phyloP scores from a whole-genome alignment of 805 yeast genomes.

The Danielia reshetovae region DNA sequence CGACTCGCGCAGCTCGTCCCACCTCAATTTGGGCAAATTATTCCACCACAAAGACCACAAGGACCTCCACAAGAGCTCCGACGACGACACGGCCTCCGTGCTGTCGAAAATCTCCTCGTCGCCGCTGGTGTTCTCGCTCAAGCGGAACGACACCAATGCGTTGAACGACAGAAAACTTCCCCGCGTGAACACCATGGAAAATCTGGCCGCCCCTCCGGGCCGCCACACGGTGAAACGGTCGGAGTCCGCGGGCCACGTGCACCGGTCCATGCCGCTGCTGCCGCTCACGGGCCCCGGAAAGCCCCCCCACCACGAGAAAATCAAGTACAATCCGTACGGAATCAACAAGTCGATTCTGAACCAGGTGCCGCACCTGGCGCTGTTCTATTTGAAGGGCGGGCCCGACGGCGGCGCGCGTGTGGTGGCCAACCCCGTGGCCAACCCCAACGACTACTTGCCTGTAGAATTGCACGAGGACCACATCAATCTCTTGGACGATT shows the following conservation, averaged over 20 bases:
- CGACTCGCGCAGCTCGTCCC: conserved; percentile 10
- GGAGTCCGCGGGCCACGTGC: conserved; percentile 37
- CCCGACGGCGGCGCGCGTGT: conserved; percentile 43
- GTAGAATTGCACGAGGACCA: conserved; percentile 45
- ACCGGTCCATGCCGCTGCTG: conserved; percentile 17
- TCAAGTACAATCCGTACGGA: conserved; percentile 68
- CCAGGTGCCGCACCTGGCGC: conserved; percentile 21
- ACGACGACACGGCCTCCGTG: background rate
- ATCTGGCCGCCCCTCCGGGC: conserved; percentile 7
- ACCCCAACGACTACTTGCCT: conserved; percentile 66
- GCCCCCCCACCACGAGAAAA: conserved; percentile 30
- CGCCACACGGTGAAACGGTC: conserved; percentile 18
- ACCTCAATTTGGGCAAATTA: conserved; percentile 18
- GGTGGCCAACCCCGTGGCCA: conserved; percentile 57
- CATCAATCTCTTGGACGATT: conserved; percentile 51
- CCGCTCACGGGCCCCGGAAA: conserved; percentile 9
- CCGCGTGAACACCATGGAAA: conserved; percentile 1
- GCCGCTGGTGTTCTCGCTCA: conserved; percentile 9
- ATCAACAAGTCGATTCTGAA: conserved; percentile 29
- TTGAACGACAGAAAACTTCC: background rate
- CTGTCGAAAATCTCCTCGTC: conserved; percentile 1
- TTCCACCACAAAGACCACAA: conserved; percentile 18
- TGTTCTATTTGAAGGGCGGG: conserved; percentile 27
- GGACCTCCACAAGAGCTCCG: background rate
- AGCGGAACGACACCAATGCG: conserved; percentile 12